Base-by-base conservation (phyloP, 2,329 filamentous ascomycete species). In the Clonostachys sp. region DNA sequence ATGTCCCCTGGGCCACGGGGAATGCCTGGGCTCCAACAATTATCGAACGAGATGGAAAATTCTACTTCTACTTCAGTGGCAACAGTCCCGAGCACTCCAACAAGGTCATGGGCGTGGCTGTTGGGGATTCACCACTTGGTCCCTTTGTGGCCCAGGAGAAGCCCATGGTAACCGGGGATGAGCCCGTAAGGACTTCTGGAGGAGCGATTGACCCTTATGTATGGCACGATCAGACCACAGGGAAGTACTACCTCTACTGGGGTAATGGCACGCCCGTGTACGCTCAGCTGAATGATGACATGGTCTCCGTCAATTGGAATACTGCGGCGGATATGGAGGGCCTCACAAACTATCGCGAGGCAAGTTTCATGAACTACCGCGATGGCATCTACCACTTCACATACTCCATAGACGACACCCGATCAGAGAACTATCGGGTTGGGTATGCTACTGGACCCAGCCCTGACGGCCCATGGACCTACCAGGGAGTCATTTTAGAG, bases 11-110 rank as follows among this genome's bases (percentile, higher is more conserved):
- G 83, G 81, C 80, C 0, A 75, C 70, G 2, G 83, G 84, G 50
- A 84, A 85, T 54, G 75, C 84, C 5, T 86, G 83, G 83, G 83
- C 83, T 0, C 83, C 83, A 0, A 81, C 83, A 45, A 83, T 83
- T 3, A 78, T 79, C 2, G 63, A 68, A 44, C 79, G 78, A 44
- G 68, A 78, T 49, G 80, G 78, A 0, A 82, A 81, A 62, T 86
- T 79, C 63, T 85, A 83, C 55, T 77, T 86, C 30, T 84, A 82
- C 62, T 85, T 84, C 61, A 74, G 66, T 36, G 73, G 73, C 0
- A 60, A 75, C 14, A 72, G 72, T 40, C 78, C 81, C 0, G 78
- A 78, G 0, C 64, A 76, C 34, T 70, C 81, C 50, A 68, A 77
- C 51, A 73, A 83, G 46, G 80, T 78, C 5, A 81, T 86, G 34